Evolutionary conservation across 345 rosid genomes (phyloP).

Genomic region (Nephelium lappaceum): DNA sequence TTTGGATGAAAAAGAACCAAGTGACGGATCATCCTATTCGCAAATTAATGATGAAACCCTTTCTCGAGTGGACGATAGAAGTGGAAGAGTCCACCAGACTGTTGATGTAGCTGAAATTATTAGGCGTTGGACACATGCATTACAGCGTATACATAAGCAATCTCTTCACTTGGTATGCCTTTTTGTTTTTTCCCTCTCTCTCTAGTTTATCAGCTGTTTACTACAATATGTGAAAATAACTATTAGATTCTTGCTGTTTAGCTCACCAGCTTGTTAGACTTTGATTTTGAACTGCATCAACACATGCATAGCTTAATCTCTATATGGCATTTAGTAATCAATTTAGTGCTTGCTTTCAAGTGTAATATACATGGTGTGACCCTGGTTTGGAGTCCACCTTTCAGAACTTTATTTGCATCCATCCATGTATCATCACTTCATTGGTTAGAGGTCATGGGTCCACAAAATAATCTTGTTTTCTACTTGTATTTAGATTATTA

Average conservation of each 20-base stretch:
- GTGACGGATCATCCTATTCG: constrained; percentile 55
- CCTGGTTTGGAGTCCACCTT: neutral
- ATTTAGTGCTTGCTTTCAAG: neutral
- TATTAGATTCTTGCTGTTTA: neutral
- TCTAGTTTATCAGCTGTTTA: constrained; percentile 8
- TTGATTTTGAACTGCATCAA: constrained; percentile 7
- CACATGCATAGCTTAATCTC: constrained; percentile 8
- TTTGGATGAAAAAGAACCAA: constrained; percentile 71
- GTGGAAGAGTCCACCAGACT: constrained; percentile 83
- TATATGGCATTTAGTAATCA: neutral
- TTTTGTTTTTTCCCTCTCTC: constrained; percentile 5
- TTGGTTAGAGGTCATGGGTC: neutral
- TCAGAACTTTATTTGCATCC: neutral
- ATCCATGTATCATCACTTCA: neutral
- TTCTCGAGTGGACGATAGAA: constrained; percentile 82
- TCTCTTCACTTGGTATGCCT: constrained; percentile 88
- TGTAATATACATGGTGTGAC: neutral
- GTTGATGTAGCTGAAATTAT: constrained; percentile 98
- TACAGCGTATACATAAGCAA: constrained; percentile 97
- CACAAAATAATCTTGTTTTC: neutral
- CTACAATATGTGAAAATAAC: constrained; percentile 11
- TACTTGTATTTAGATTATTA: neutral
- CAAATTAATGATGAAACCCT: constrained; percentile 65
- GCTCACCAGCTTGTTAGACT: neutral
- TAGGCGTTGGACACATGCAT: constrained; percentile 99